phyloP scores from a whole-genome alignment of 23 red algal species.

The Gracilaria gracilis region DNA sequence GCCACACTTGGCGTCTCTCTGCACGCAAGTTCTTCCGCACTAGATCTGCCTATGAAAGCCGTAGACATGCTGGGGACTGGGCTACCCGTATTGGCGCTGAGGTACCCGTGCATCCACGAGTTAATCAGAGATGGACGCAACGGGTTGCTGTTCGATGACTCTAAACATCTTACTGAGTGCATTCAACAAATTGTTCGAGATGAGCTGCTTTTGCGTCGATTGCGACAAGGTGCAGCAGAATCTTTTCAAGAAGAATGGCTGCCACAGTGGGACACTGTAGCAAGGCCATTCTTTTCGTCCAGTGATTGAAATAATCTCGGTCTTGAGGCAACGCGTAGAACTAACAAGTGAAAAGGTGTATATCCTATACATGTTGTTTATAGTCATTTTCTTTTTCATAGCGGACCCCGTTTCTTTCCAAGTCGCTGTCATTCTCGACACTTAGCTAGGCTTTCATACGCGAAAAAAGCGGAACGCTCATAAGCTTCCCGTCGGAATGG shows the following conservation, averaged over 20 bases:
- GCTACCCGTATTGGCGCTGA: conserved; percentile 79
- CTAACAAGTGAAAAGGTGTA: not conserved
- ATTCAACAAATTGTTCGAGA: conserved; percentile 11
- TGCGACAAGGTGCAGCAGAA: not conserved
- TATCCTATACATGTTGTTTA: conserved; percentile 30
- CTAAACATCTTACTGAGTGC: conserved; percentile 23
- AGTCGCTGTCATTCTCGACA: not conserved
- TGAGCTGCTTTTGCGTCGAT: not conserved
- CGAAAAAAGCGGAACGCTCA: conserved; percentile 13
- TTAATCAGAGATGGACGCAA: conserved; percentile 60
- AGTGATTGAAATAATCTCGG: not conserved
- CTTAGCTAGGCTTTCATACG: not conserved
- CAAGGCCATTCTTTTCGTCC: conserved; percentile 7
- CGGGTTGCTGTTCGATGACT: conserved; percentile 66
- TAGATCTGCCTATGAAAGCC: conserved; percentile 99
- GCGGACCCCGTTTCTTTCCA: not conserved
- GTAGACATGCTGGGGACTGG: conserved; percentile 91
- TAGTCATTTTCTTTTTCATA: not conserved
- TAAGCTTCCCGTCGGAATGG: not conserved
- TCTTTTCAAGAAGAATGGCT: conserved; percentile 19
- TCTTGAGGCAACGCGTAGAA: not conserved
- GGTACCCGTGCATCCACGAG: conserved; percentile 77
- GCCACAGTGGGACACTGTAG: conserved; percentile 13
- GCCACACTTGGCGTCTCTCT: conserved; percentile 92
- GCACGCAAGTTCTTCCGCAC: conserved; percentile 83